Evolutionary conservation across 768 basidiomycete species (phyloP).

Genomic region (Boletus reticulatus): DNA sequence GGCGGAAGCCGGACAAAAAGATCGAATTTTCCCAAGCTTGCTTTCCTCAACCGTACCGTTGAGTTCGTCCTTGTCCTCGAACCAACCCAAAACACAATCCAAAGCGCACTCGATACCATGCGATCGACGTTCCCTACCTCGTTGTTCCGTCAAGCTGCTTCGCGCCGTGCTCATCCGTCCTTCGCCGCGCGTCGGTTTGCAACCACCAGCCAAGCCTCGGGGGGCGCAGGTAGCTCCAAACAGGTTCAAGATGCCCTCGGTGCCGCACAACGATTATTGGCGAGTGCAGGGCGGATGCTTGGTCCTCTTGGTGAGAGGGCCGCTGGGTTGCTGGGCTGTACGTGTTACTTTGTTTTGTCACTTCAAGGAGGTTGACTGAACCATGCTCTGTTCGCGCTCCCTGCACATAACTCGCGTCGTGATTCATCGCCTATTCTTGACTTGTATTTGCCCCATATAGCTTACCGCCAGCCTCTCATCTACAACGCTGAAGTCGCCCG

Average conservation of each 20-base stretch:
- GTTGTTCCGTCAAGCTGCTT: constrained; percentile 22
- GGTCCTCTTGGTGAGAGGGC: constrained; percentile 53
- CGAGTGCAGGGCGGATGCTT: constrained; percentile 45
- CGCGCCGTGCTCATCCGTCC: constrained; percentile 13
- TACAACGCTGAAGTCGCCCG: constrained; percentile 80
- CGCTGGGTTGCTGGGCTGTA: constrained; percentile 57
- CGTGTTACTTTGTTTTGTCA: constrained; percentile 17
- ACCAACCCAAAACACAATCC: neutral
- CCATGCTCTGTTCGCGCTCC: neutral
- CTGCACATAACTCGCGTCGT: neutral
- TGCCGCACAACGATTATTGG: constrained; percentile 55
- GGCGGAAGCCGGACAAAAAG: constrained; percentile 3
- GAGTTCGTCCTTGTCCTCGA: constrained; percentile 2
- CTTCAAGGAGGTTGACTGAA: neutral
- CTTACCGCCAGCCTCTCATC: constrained; percentile 71
- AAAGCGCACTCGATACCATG: constrained; percentile 18
- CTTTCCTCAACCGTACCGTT: neutral
- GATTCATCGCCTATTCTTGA: neutral
- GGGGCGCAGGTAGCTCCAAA: constrained; percentile 49
- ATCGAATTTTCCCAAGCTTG: constrained; percentile 1
- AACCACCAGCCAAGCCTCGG: constrained; percentile 34
- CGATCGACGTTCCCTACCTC: constrained; percentile 24
- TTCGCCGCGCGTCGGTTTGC: constrained; percentile 38
- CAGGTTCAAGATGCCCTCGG: constrained; percentile 69
- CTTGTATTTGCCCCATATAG: constrained; percentile 31